Base-by-base conservation (phyloP, 148 eudicot species). In the Fagopyrum esculentum region DNA sequence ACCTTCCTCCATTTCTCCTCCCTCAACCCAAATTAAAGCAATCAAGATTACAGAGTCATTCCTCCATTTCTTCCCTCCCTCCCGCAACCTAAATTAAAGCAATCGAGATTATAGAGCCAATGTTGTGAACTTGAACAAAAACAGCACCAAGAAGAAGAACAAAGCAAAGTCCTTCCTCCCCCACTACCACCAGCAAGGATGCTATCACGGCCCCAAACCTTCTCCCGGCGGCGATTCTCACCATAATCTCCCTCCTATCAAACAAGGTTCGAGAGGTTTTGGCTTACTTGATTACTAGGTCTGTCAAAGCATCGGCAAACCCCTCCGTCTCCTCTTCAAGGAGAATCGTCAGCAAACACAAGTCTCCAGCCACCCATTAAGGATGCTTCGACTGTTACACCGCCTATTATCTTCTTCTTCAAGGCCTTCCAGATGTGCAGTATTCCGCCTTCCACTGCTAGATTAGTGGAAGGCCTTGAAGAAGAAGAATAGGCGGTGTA, bases 311-410 rank as follows among this genome's bases (percentile, higher is more conserved):
- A 2, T 22, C 74, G 2, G 17, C 16, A 2, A 76, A 76, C 55
- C 80, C 80, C 2, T 43, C 79, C 48, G 43, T 6, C 40, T 76
- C 0, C 61, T 49, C 30, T 63, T 66, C 4, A 76, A 77, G 17
- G 71, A 51, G 16, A 79, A 46, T 16, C 72, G 70, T 22, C 72
- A 76, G 66, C 22, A 49, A 12, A 1, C 40, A 63, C 40, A 85
- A 72, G 16, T 49, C 85, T 0, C 86, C 96, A 0, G 29, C 73
- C 16, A 89, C 89, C 47, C 83, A 89, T 17, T 90, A 91, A 44
- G 88, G 80, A 4, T 93, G 98, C 57, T 93, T 90, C 35, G 82
- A 82, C 1, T 93, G 98, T 35, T 93, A 90, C 71, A 88, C 84
- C 0, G 79, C 76, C 35, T 93, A 79, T 78, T 93, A 22, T 22